These are phyloP conservation scores for Nemania bipapillata DNA, from an alignment of 2,329 filamentous ascomycete genomes.

Conservation along the genomic window DNA sequence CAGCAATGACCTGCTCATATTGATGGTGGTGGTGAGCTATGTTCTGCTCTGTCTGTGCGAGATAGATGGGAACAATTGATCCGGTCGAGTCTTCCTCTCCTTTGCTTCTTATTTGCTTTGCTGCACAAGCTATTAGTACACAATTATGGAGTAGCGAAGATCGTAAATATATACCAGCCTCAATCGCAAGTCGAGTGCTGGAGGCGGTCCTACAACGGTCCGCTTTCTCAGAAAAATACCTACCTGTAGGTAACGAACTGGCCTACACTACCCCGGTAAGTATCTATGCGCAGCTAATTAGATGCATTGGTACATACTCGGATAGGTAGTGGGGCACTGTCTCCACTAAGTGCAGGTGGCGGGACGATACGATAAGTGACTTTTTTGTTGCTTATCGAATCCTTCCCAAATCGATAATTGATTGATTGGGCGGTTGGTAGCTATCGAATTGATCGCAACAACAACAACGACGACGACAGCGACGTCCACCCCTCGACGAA, in stretches of 20 bases:
- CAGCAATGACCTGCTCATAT: slow-evolving; percentile 69
- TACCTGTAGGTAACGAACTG: no score
- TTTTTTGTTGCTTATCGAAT: slow-evolving; percentile 29
- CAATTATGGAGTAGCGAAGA: not conserved
- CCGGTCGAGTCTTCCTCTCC: not conserved
- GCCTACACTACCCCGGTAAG: no score
- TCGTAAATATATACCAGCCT: no score
- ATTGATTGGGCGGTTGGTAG: no score
- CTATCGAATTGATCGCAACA: slow-evolving; percentile 2
- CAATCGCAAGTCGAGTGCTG: not conserved
- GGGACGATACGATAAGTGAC: slow-evolving; percentile 30
- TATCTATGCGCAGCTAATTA: no score
- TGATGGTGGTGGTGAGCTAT: no score
- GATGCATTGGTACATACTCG: no score
- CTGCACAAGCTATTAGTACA: no score
- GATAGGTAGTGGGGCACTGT: slow-evolving; percentile 3
- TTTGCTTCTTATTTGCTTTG: not conserved
- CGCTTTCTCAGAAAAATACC: no score
- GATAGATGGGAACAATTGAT: not conserved
- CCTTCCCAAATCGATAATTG: not conserved
- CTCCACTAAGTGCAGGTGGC: slow-evolving; percentile 15
- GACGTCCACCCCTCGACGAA: not conserved
- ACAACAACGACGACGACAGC: no score
- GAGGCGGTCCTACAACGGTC: no score
- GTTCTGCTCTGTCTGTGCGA: not conserved